Evolutionary conservation across 768 basidiomycete species (phyloP), one percentile per base, ranked within the genome.

Genomic region (Termitomyces sp.): DNA sequence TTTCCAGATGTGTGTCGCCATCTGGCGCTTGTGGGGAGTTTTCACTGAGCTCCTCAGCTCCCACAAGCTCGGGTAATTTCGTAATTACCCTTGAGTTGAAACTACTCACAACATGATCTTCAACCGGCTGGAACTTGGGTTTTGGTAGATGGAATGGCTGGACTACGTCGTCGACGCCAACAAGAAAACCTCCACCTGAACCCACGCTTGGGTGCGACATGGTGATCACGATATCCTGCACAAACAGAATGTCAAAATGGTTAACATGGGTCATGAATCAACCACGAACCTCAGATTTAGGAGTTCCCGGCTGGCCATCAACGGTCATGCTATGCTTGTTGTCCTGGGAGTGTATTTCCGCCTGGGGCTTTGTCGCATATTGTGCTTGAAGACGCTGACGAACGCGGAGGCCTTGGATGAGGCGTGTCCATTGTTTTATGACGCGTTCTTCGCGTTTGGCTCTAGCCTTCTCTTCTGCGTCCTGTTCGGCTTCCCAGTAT

Each of bases 321-420:
- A 23, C 44, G 27, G 19, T 25, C n/a, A 46, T 41, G 37, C 54
- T 32, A 44, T 12, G 27, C 4, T n/a, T 27, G 57, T 54, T 52
- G 40, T 62, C 64, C 55, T 56, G 60, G 31, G 41, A 53, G 42
- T 19, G n/a, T 55, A 25, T 57, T 57, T 67, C 45, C 56, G n/a
- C 63, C 29, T 59, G 56, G 25, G 68, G 59, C 47, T 70, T 71
- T 34, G 67, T 65, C 27, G 73, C 81, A 70, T 96, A 97, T 67
- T 95, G 86, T 50, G 83, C 83, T 66, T 88, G 88, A 34, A 98
- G 75, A 44, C 93, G 82, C 63, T 90, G 81, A 16, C 94, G 83
- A 58, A 98, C 90, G 35, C 91, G 83, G 45, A 98, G 78, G 3
- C 95, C 97, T 31, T 91, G 89, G 25, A 99, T 79, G 41, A 99